Evolutionary conservation across 1,284 basidiomycete genomes (phyloP), one percentile per base, ranked within the genome.

Genomic region (Phellopilus nigrolimitatus): DNA sequence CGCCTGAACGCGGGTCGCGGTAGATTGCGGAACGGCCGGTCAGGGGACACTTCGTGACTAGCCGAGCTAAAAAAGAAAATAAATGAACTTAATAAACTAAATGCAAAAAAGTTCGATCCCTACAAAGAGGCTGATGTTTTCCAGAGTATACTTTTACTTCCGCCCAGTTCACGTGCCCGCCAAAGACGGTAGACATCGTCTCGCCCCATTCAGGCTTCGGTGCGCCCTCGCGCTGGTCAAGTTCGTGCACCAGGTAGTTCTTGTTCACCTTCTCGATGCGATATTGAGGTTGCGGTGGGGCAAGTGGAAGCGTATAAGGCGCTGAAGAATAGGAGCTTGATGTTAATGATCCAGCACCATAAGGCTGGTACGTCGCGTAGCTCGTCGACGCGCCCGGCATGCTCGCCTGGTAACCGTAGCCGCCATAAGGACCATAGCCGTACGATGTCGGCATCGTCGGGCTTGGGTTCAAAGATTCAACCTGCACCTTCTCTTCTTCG

Each of bases 181-280:
- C 90, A 59, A 93, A 89, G 67, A 93, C 71, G 1, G 84, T 82
- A 8, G 72, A 64, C 82, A 89, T 90, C 2, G 82, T 87, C 40
- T 84, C 78, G 40, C 70, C 70, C 85, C 88, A 90, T 0, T 65
- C 57, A 0, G 84, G 82, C 53, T 78, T 77, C 0, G 68, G 62
- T 1, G 65, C 62, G 3, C 70, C 69, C 22, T 74, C 66, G 1
- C 64, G 58, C 55, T 83, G 82, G 1, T 68, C 71, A 1, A 74
- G 57, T 58, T 85, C 83, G 59, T 86, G 79, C 1, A 86, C 64
- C 2, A 86, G 64, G 58, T 85, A 88, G 60, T 82, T 84, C 60
- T 77, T 83, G 3, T 71, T 66, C 0, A 79, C 72, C 9, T 69
- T 75, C 58, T 79, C 77, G 7, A 58, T 69, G 30, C 65, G 60